These are phyloP conservation scores for Polytolypa hystricis DNA, from an alignment of 2,329 filamentous ascomycete genomes.

Conservation along the genomic window DNA sequence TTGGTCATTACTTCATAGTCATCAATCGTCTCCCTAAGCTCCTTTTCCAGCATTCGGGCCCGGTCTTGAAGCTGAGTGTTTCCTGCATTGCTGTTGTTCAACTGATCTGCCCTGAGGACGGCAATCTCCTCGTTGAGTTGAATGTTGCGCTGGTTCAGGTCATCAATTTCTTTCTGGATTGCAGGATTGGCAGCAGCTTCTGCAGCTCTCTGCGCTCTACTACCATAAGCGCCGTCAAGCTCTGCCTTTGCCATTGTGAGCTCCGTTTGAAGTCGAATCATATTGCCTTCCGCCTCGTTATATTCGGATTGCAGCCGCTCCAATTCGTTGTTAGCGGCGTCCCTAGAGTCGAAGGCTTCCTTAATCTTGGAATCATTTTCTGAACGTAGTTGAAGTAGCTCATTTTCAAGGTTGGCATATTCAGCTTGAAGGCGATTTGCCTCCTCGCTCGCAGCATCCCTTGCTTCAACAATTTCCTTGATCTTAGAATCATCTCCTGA, in stretches of 20 bases:
- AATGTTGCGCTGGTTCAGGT: constrained; percentile 39
- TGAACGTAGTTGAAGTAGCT: constrained; percentile 17
- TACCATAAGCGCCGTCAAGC: constrained; percentile 87
- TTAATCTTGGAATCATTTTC: constrained; percentile 23
- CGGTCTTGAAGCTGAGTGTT: constrained; percentile 32
- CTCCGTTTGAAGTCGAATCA: constrained; percentile 59
- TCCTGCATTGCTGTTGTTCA: constrained; percentile 13
- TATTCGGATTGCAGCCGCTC: constrained; percentile 39
- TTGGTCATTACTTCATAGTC: constrained; percentile 63
- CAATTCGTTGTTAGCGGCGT: constrained; percentile 27
- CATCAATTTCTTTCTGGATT: constrained; percentile 50
- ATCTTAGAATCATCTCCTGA: constrained; percentile 23
- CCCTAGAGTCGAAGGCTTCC: constrained; percentile 19
- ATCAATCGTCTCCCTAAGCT: constrained; percentile 55
- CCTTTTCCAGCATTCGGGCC: constrained; percentile 48
- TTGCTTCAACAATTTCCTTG: constrained; percentile 19
- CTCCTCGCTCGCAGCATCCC: constrained; percentile 26
- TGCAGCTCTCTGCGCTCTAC: constrained; percentile 56
- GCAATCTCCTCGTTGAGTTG: constrained; percentile 39
- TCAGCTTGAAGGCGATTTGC: constrained; percentile 36
- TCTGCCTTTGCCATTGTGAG: constrained; percentile 85
- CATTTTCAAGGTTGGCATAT: constrained; percentile 33
- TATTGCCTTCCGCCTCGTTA: constrained; percentile 47
- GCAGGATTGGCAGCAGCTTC: constrained; percentile 49
- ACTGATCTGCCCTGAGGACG: constrained; percentile 24